phyloP scores from a whole-genome alignment of 768 basidiomycete species.

The Cystofilobasidium bisporidii region DNA sequence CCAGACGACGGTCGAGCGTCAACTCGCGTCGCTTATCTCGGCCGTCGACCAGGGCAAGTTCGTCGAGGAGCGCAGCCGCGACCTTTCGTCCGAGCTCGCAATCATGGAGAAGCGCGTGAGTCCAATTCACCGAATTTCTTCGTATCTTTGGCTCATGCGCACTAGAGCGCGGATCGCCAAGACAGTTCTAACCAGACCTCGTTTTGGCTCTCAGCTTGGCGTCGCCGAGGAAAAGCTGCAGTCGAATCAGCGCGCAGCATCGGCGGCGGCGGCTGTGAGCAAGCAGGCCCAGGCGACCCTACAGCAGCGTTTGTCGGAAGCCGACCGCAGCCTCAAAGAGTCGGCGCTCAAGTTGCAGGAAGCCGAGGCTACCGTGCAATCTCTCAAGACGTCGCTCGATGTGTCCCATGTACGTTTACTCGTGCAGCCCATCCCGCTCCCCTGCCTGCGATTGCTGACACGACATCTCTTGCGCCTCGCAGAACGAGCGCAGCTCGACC shows the following conservation, averaged over 20 bases:
- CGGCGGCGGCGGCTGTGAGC: not conserved
- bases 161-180: too few species aligned
- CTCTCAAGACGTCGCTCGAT: not conserved
- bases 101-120: slow-evolving; percentile 8
- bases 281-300: slow-evolving; percentile 14
- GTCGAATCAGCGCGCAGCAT: not conserved
- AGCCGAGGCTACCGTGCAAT: not conserved
- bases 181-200: not conserved
- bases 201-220: not conserved
- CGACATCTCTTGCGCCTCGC: too few species aligned
- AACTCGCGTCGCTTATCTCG: slow-evolving; percentile 2
- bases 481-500: not conserved
- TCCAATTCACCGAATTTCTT: not conserved
- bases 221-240: slow-evolving; percentile 15
- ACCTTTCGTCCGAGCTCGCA: not conserved
- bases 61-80: not conserved
- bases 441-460: too few species aligned
- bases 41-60: slow-evolving; percentile 1
- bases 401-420: not conserved
- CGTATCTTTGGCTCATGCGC: not conserved
- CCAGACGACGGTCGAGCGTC: slow-evolving; percentile 1
- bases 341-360: not conserved
- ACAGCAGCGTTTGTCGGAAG: slow-evolving; percentile 1
- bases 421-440: too few species aligned
- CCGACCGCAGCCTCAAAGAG: not conserved